Percentiles rank a stretch among this genome's conserved stretches.
These are phyloP conservation scores for Annona squamosa DNA, from an alignment of 164 flowering plant species.

Conservation along the genomic window DNA sequence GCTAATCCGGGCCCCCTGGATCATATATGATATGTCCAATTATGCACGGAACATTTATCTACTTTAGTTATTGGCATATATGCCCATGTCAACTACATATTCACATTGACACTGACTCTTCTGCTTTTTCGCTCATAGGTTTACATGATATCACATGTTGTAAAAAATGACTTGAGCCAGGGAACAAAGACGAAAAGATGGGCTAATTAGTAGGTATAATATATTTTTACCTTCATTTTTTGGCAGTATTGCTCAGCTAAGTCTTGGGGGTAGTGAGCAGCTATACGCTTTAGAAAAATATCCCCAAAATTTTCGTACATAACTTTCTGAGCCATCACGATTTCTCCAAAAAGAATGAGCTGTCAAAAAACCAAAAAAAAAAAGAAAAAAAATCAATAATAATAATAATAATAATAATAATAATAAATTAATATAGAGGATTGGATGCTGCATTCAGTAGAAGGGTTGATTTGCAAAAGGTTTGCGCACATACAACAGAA, in stretches of 20 bases:
- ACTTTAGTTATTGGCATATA: not conserved
- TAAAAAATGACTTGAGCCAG: not conserved
- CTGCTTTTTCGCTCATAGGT: not conserved
- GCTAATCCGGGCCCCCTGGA: no score
- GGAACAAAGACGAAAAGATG: not conserved
- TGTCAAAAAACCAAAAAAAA: conserved; percentile 23
- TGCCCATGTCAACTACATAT: not conserved
- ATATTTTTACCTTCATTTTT: conserved; percentile 68
- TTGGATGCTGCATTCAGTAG: no score
- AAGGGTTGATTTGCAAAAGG: no score
- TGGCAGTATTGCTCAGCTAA: conserved; percentile 75
- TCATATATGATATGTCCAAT: no score
- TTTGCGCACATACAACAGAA: no score
- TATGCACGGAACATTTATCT: no score
- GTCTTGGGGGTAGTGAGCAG: conserved; percentile 72
- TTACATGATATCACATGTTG: not conserved
- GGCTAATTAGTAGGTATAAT: not conserved
- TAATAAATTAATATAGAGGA: no score
- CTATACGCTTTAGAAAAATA: conserved; percentile 60
- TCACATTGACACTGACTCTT: not conserved
- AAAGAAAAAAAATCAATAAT: no score
- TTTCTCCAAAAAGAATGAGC: conserved; percentile 88
- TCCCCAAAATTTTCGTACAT: conserved; percentile 96
- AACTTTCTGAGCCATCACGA: conserved; percentile 78
- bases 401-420: no score